A percentile compares a stretch with the other conserved stretches of the same genome.
phyloP scores from a whole-genome alignment of 2,329 filamentous ascomycete species.

The Ilyonectria robusta region DNA sequence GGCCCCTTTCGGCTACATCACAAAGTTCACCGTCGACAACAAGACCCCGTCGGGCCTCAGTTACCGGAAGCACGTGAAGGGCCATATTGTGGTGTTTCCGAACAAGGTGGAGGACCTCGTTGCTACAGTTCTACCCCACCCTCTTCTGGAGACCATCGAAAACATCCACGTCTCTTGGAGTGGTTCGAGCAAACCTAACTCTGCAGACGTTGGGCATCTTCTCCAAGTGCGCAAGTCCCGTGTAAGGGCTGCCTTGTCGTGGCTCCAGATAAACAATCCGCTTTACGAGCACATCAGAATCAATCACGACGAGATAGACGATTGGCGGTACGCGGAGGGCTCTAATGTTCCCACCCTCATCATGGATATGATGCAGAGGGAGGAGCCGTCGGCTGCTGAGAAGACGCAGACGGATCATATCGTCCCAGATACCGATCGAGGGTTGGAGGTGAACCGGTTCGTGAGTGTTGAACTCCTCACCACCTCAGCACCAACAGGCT shows the following conservation, averaged over 20 bases:
- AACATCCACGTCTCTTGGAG: slow-evolving; percentile 26
- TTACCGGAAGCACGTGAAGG: slow-evolving; percentile 26
- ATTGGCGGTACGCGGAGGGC: slow-evolving; percentile 13
- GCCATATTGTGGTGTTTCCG: slow-evolving; percentile 23
- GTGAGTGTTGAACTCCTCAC: neutral
- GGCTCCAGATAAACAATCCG: slow-evolving; percentile 13
- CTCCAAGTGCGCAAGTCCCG: slow-evolving; percentile 15
- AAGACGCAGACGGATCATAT: slow-evolving; percentile 16
- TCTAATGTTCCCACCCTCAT: neutral
- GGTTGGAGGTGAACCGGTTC: slow-evolving; percentile 4
- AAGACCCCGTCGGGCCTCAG: slow-evolving; percentile 4
- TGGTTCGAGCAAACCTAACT: neutral
- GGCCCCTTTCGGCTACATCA: slow-evolving; percentile 24
- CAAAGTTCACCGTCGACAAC: slow-evolving; percentile 25
- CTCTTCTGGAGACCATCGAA: neutral
- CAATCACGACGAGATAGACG: slow-evolving; percentile 1
- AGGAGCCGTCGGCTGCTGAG: neutral
- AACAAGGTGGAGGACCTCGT: slow-evolving; percentile 26
- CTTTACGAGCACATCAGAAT: slow-evolving; percentile 10
- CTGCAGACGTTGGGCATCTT: neutral
- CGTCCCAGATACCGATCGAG: slow-evolving; percentile 19
- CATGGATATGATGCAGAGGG: slow-evolving; percentile 9
- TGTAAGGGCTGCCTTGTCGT: neutral
- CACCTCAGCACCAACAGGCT: neutral
- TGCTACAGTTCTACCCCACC: slow-evolving; percentile 11